Conservation (phyloP, 225 moss, liverwort and hornwort genomes). For the Rhytidiadelphus loreus region DNA sequence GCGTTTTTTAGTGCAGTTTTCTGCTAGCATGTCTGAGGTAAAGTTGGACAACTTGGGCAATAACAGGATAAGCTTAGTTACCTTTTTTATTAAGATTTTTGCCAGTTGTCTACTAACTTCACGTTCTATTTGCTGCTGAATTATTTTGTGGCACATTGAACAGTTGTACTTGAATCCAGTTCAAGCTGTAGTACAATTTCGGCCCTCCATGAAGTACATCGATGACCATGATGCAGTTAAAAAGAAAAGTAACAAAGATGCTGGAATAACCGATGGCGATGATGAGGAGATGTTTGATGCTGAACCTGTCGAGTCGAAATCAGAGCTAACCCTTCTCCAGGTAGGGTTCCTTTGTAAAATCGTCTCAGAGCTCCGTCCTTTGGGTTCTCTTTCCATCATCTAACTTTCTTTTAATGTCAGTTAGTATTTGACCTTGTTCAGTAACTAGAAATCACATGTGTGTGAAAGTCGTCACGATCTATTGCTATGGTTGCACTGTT, state of each 20-base stretch:
- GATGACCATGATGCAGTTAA: conserved; percentile 60
- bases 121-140: background rate
- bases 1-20: background rate
- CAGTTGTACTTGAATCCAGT: conserved; percentile 93
- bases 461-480: background rate
- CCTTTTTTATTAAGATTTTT: background rate
- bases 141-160: background rate
- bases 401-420: background rate
- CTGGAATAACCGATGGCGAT: conserved; percentile 52
- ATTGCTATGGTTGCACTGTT: background rate
- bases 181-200: conserved; percentile 89
- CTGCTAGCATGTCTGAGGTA: background rate
- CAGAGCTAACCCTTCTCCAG: conserved; percentile 81
- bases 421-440: background rate
- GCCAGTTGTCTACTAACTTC: background rate
- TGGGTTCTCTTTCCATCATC: background rate
- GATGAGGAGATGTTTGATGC: conserved; percentile 87
- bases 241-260: conserved; percentile 62
- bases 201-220: conserved; percentile 89
- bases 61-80: background rate
- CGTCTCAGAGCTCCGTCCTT: background rate
- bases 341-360: conserved; percentile 22
- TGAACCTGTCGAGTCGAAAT: conserved; percentile 47
- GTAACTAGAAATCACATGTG: background rate
- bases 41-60: background rate